These are phyloP conservation scores for Scutellaria baicalensis DNA, from an alignment of 257 asterid genomes.

Conservation along the genomic window DNA sequence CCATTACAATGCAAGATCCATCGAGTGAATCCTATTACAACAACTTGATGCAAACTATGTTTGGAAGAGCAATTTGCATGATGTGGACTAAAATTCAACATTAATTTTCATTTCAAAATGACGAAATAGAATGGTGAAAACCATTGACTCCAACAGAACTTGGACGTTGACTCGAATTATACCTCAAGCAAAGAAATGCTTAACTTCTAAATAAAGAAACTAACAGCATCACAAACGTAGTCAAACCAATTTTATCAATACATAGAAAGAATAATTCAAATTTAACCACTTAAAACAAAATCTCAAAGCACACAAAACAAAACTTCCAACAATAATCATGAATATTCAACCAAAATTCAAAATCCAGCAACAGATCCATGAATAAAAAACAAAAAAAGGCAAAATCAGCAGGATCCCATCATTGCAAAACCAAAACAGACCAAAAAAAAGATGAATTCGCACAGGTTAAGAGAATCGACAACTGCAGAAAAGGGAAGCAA, in stretches of 20 bases:
- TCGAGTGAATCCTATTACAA: neutral
- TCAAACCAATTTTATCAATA: neutral
- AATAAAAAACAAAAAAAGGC: neutral
- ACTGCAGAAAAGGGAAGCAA: neutral
- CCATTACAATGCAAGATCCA: slow-evolving; percentile 4
- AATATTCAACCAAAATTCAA: slow-evolving; percentile 10
- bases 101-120: neutral
- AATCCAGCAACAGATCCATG: slow-evolving; percentile 22
- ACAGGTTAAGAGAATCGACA: slow-evolving; percentile 9
- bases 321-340: slow-evolving; percentile 1
- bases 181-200: neutral
- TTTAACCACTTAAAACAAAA: neutral
- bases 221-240: neutral
- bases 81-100: neutral
- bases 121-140: neutral
- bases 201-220: neutral
- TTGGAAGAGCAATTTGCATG: neutral
- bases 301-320: neutral
- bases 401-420: slow-evolving; percentile 13
- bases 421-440: neutral
- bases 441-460: neutral
- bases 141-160: neutral
- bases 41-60: neutral
- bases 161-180: neutral
- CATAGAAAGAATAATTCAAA: neutral